These are phyloP conservation scores for Whalleya microplaca DNA, from an alignment of 2,329 filamentous ascomycete species.

Conservation along the genomic window DNA sequence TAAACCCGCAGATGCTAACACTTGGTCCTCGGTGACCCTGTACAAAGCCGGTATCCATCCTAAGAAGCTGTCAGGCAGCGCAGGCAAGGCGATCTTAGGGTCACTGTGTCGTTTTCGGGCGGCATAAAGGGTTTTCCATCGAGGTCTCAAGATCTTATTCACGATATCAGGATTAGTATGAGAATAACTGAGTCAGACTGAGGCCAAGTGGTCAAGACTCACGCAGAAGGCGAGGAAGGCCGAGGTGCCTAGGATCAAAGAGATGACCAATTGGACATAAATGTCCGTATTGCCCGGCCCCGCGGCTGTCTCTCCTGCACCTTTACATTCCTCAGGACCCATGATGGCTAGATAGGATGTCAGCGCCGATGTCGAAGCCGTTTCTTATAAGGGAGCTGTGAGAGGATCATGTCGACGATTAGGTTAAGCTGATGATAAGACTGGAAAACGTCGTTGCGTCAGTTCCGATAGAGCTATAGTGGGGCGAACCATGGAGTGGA, in stretches of 20 bases:
- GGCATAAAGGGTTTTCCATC: slow-evolving; percentile 90
- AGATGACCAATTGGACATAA: slow-evolving; percentile 72
- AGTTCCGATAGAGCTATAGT: neutral
- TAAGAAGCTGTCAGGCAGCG: slow-evolving; percentile 81
- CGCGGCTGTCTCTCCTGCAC: slow-evolving; percentile 28
- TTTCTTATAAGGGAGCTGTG: neutral
- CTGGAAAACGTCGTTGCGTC: neutral
- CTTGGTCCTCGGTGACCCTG: slow-evolving; percentile 83
- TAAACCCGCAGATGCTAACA: slow-evolving; percentile 85
- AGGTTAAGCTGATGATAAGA: neutral
- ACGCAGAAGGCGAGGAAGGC: slow-evolving; percentile 81
- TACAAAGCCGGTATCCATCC: slow-evolving; percentile 92
- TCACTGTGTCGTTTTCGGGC: slow-evolving; percentile 80
- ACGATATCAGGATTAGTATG: slow-evolving; percentile 7
- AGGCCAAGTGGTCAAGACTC: slow-evolving; percentile 41
- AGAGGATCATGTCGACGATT: neutral
- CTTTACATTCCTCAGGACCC: slow-evolving; percentile 15
- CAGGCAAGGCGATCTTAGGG: slow-evolving; percentile 65
- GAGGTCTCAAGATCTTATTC: slow-evolving; percentile 76
- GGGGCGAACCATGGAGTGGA: neutral
- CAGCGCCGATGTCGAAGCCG: neutral
- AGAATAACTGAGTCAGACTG: neutral
- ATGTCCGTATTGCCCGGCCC: slow-evolving; percentile 50
- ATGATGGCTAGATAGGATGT: slow-evolving; percentile 10
- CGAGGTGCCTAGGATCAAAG: slow-evolving; percentile 67